These are phyloP conservation scores for Capsella rubella DNA, from an alignment of 441 rosid genomes.

Conservation along the genomic window DNA sequence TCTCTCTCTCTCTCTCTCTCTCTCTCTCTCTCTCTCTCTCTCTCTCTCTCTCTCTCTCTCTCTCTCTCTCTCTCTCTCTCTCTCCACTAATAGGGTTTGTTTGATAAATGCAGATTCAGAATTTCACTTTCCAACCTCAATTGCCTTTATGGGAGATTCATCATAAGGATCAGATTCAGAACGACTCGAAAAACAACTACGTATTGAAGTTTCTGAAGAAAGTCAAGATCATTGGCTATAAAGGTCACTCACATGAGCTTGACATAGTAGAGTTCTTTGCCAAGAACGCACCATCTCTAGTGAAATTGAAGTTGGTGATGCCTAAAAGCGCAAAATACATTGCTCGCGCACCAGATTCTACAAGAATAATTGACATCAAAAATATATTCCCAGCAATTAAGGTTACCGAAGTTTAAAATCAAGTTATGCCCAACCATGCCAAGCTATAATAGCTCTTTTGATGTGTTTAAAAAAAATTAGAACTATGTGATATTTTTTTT, in stretches of 20 bases:
- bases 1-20: too few relatives aligned
- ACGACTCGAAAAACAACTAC: neutral
- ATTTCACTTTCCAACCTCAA: conserved; percentile 28
- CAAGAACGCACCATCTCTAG: too few relatives aligned
- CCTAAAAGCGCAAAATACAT: too few relatives aligned
- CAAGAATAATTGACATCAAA: too few relatives aligned
- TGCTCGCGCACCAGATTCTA: too few relatives aligned
- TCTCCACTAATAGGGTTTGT: neutral
- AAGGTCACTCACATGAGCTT: too few relatives aligned
- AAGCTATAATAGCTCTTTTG: neutral
- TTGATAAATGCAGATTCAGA: conserved; percentile 5
- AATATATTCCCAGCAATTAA: too few relatives aligned
- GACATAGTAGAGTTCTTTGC: too few relatives aligned
- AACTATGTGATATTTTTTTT: neutral
- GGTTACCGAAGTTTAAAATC: neutral
- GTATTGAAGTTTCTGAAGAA: neutral
- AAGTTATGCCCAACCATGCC: conserved; percentile 2
- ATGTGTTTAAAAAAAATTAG: neutral
- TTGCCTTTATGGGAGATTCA: conserved; percentile 6
- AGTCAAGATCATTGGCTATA: too few relatives aligned
- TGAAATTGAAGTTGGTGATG: too few relatives aligned
- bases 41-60: neutral
- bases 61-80: too few relatives aligned
- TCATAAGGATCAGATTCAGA: neutral
- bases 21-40: too few relatives aligned